Percentiles rank a stretch among this genome's conserved stretches.
These are phyloP conservation scores for Fusarium sp. DNA, from an alignment of 2,329 filamentous ascomycete genomes.

Conservation along the genomic window DNA sequence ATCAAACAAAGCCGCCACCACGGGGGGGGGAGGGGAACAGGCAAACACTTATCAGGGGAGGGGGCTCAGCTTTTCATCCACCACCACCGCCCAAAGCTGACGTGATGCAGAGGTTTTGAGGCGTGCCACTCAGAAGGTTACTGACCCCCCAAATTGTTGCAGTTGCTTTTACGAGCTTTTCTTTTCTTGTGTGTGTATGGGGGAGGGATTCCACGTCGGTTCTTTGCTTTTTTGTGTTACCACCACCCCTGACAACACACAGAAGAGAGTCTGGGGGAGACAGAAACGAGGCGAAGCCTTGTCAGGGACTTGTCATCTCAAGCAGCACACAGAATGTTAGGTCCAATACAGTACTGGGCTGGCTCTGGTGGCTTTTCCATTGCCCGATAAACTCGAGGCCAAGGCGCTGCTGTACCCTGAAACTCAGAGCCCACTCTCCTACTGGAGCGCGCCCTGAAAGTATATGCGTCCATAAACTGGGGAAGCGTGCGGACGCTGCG, in stretches of 20 bases:
- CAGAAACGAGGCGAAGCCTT: slow-evolving; percentile 17
- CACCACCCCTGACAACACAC: slow-evolving; percentile 28
- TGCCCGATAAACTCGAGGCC: slow-evolving; percentile 28
- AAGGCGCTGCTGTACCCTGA: slow-evolving; percentile 14
- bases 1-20: slow-evolving; percentile 5
- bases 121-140: slow-evolving; percentile 20
- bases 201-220: neutral
- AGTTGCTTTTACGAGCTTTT: slow-evolving; percentile 9
- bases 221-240: slow-evolving; percentile 33
- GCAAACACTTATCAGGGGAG: slow-evolving; percentile 4
- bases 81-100: slow-evolving; percentile 22
- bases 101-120: slow-evolving; percentile 30
- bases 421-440: slow-evolving; percentile 15
- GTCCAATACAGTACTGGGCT: neutral
- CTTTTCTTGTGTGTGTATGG: neutral
- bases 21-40: neutral
- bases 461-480: slow-evolving; percentile 7
- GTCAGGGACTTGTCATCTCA: slow-evolving; percentile 4
- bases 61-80: neutral
- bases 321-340: neutral
- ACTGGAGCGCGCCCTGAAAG: slow-evolving; percentile 11
- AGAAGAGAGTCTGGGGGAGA: slow-evolving; percentile 12
- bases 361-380: slow-evolving; percentile 24
- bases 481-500: slow-evolving; percentile 7
- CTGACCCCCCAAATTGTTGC: neutral